Conservation (phyloP, 108 stramenopile species). For the Skeletonema marinoi region DNA sequence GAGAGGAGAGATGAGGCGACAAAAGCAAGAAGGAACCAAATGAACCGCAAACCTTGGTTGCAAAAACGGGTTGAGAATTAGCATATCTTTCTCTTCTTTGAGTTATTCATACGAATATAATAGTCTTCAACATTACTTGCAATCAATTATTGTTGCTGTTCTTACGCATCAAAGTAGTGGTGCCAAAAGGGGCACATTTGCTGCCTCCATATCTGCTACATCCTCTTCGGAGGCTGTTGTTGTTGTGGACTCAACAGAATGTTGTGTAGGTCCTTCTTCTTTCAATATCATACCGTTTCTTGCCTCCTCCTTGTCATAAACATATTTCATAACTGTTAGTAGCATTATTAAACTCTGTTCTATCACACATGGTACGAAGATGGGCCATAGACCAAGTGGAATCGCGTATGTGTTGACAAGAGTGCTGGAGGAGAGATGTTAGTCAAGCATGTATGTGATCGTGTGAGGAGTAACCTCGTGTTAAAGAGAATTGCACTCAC, state of each 20-base stretch:
- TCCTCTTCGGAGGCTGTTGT: neutral
- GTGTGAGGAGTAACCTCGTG: neutral
- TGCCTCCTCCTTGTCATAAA: constrained; percentile 2
- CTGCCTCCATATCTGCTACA: neutral
- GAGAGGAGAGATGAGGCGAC: constrained; percentile 65
- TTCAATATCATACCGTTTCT: neutral
- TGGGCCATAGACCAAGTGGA: constrained; percentile 10
- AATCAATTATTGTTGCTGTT: neutral
- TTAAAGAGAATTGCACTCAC: neutral
- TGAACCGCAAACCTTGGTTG: constrained; percentile 88
- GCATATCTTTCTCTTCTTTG: neutral
- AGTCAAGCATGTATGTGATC: neutral
- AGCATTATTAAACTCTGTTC: constrained; percentile 13
- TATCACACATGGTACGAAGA: constrained; percentile 22
- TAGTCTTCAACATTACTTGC: neutral
- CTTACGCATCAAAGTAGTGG: no score
- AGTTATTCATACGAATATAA: neutral
- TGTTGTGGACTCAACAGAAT: neutral
- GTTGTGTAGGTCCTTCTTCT: neutral
- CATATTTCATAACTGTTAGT: constrained; percentile 31
- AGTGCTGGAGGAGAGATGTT: constrained; percentile 1
- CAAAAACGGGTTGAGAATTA: constrained; percentile 58
- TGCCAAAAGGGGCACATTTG: no score
- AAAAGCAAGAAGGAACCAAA: constrained; percentile 77
- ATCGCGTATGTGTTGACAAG: constrained; percentile 27